phyloP scores from a whole-genome alignment of 805 yeast genomes.

The Kodamaea kakaduensis region DNA sequence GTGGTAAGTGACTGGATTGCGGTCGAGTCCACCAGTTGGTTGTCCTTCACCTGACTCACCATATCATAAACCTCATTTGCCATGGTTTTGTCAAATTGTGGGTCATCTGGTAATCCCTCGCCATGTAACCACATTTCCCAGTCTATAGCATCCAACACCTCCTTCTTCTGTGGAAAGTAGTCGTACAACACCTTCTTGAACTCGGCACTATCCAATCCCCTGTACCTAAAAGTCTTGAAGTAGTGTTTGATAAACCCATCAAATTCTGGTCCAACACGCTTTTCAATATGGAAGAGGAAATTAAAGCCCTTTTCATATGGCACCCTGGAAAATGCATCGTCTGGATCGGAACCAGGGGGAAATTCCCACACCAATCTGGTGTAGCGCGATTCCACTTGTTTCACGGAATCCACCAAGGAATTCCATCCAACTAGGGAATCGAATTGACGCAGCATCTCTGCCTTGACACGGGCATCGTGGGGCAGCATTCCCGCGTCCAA shows the following conservation, averaged over 20 bases:
- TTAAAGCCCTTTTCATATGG: constrained; percentile 92
- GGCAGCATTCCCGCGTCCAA: constrained; percentile 12
- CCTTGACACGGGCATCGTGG: constrained; percentile 39
- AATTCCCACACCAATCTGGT: constrained; percentile 62
- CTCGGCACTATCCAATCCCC: constrained; percentile 24
- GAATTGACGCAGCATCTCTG: constrained; percentile 74
- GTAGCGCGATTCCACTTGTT: constrained; percentile 45
- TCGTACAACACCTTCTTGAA: constrained; percentile 25
- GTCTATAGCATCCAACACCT: constrained; percentile 22
- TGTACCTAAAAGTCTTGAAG: constrained; percentile 25
- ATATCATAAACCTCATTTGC: constrained; percentile 23
- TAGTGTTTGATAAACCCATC: constrained; percentile 28
- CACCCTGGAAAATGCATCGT: constrained; percentile 81
- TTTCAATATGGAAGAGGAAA: constrained; percentile 36
- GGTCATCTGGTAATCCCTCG: constrained; percentile 23
- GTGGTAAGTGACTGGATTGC: constrained; percentile 17
- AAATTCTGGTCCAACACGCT: constrained; percentile 21
- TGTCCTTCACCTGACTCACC: constrained; percentile 1
- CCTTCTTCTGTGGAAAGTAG: constrained; percentile 20
- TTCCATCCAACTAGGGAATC: constrained; percentile 87
- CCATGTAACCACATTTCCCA: constrained; percentile 28
- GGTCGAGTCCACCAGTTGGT: constrained; percentile 6
- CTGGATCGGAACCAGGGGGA: constrained; percentile 58
- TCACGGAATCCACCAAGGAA: constrained; percentile 64
- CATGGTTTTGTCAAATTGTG: constrained; percentile 25